Base-by-base conservation (phyloP, 306 rosid genomes). In the Vachellia collinsii region DNA sequence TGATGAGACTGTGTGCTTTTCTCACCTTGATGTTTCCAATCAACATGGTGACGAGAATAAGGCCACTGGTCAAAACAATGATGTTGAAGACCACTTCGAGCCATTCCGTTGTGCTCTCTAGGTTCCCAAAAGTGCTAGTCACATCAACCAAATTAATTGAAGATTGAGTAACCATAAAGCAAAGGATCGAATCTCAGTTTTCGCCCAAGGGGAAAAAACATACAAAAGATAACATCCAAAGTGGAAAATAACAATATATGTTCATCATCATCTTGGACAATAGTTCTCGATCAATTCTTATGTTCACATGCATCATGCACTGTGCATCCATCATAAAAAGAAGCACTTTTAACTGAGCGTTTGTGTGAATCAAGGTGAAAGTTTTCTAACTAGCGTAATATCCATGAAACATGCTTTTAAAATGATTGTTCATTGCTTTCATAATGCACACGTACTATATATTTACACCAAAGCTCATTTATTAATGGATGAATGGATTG, bases 21-120 rank as follows among this genome's bases (percentile, higher is more conserved):
- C 38, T 61, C 82, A 95, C 98, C 99, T 95, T 93, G 70, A 95
- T 95, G 83, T 95, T 95, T 73, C 98, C 98, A 8, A 95, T 95
- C 89, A 95, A 83, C 99, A 95, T 91, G 23, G 99, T 95, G 72
- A 95, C 99, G 25, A 91, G 80, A 68, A 95, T 86, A 20, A 95
- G 97, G 62, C 99, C 99, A 83, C 94, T 93, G 44, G 94, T 95
- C 64, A 93, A 78, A 7, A 93, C 98, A 72, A 95, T 93, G 53
- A 93, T 93, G 75, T 91, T 95, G 89, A 95, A 95, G 50, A 95
- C 89, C 37, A 91, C 93, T 90, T 95, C 99, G 61, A 90, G 72
- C 91, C 93, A 88, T 74, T 95, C 98, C 0, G 99, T 88, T 46
- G 99, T 90, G 90, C 99, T 91, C 80, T 90, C 92, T 51, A 95